These are phyloP conservation scores for Royoungia palumana DNA, from an alignment of 768 basidiomycete genomes.

Conservation along the genomic window DNA sequence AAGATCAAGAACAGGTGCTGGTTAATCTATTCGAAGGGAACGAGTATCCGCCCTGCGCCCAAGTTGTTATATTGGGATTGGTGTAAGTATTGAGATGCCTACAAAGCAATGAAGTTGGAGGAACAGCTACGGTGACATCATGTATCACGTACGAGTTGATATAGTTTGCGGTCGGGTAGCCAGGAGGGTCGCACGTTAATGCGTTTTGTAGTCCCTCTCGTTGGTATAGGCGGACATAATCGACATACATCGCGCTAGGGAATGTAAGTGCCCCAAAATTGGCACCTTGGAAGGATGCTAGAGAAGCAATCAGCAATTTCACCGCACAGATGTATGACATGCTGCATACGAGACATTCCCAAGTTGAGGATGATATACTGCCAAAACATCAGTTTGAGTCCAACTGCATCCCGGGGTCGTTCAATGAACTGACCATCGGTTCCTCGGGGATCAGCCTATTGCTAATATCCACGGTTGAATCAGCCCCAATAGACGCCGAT, in stretches of 20 bases:
- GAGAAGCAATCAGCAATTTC: conserved; percentile 3
- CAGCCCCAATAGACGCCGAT: conserved; percentile 63
- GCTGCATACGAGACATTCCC: conserved; percentile 61
- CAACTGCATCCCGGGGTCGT: background rate
- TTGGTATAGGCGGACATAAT: conserved; percentile 90
- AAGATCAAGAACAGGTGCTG: conserved; percentile 19
- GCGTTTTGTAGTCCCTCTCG: conserved; percentile 63
- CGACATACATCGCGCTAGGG: conserved; percentile 79
- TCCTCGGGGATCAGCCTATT: conserved; percentile 79
- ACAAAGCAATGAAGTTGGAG: conserved; percentile 6
- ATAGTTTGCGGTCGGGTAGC: conserved; percentile 77
- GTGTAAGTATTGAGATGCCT: conserved; percentile 55
- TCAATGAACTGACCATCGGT: conserved; percentile 69
- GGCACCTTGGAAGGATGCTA: conserved; percentile 65
- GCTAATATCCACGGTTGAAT: conserved; percentile 53
- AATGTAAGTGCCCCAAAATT: conserved; percentile 72
- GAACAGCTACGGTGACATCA: background rate
- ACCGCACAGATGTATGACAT: background rate
- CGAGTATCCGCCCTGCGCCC: conserved; percentile 69
- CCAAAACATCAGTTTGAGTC: conserved; percentile 10
- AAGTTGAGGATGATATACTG: conserved; percentile 85
- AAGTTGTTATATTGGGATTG: conserved; percentile 84
- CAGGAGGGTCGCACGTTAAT: conserved; percentile 76
- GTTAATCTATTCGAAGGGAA: conserved; percentile 65
- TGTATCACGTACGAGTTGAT: conserved; percentile 52